Base-by-base conservation (phyloP, 2,329 filamentous ascomycete genomes). In the Chaetomiaceae sp. region DNA sequence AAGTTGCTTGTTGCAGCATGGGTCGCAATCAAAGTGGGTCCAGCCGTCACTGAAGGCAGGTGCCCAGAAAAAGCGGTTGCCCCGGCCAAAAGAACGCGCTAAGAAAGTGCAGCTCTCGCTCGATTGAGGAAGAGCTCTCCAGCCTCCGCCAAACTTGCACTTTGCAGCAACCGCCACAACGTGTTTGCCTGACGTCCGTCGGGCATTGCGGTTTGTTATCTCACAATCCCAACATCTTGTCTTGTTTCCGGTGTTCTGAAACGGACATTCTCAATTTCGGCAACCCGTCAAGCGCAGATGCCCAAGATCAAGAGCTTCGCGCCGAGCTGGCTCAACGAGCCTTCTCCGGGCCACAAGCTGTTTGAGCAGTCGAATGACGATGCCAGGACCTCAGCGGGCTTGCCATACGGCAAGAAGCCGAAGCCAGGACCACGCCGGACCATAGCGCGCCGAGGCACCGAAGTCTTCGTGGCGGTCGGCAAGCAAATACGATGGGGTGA, bases 401-500 rank as follows among this genome's bases (percentile, higher is more conserved):
- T 68, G 14, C 67, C 71, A 14, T 74, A 74, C 53, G 61, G 67
- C 15, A 76, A 72, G 67, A 73, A 73, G 61, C 49, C 68, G 1
- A 63, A 68, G 19, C 65, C 68, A 1, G 80, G 82, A 17, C 80
- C 83, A 9, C 75, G 78, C 53, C 72, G 82, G 59, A 91, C 84
- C 0, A 85, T 97, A 63, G 91, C 91, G 9, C 83, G 82, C 46
- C 80, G 92, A 55, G 91, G 88, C 15, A 90, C 88, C 1, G 91
- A 99, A 65, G 75, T 97, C 9, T 97, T 97, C 67, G 84, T 90
- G 12, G 91, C 91, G 19, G 85, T 88, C 37, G 91, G 91, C 45
- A 91, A 87, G 63, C 89, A 97, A 70, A 87, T 99, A 57, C 81
- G 91, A 69, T 99, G 94, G 91, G 86, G 88, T 9, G 89, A 96